A percentile compares a stretch with the other conserved stretches of the same genome.
These are phyloP conservation scores for Sphagnum tenellum DNA, from an alignment of 225 moss, liverwort and hornwort species.

Conservation along the genomic window DNA sequence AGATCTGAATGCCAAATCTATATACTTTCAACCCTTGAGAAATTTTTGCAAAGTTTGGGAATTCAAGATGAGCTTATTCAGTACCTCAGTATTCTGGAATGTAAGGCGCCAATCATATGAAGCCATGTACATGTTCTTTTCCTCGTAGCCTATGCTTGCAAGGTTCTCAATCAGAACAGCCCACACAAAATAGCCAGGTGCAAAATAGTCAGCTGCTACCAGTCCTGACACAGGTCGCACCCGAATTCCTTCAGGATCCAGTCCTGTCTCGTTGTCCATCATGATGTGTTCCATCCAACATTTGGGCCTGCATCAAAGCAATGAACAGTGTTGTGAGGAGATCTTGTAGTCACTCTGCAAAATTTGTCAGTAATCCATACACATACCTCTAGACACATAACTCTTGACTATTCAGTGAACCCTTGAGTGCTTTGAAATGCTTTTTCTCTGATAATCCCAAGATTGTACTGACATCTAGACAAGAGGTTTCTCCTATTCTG, in stretches of 20 bases:
- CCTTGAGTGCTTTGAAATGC: too few species aligned
- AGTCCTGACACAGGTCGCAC: slow-evolving; percentile 53
- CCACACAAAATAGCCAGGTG: slow-evolving; percentile 59
- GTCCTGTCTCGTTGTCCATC: slow-evolving; percentile 49
- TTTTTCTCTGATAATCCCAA: too few species aligned
- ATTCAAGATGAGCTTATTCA: too few species aligned
- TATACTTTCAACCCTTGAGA: too few species aligned
- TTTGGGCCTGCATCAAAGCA: slow-evolving; percentile 25
- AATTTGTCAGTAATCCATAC: too few species aligned
- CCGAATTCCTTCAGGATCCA: slow-evolving; percentile 53
- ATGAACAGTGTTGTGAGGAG: too few species aligned
- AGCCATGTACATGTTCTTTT: slow-evolving; percentile 50
- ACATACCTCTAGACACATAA: too few species aligned
- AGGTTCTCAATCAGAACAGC: slow-evolving; percentile 53
- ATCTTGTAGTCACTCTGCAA: too few species aligned
- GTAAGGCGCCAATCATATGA: slow-evolving; percentile 53
- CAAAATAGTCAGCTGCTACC: slow-evolving; percentile 55
- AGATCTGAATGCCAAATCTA: not conserved
- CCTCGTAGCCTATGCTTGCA: slow-evolving; percentile 46
- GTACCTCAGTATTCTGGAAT: slow-evolving; percentile 51
- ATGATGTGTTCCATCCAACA: slow-evolving; percentile 69
- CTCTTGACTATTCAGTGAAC: too few species aligned
- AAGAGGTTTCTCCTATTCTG: too few species aligned
- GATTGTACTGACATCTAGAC: too few species aligned
- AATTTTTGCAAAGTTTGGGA: too few species aligned